These are phyloP conservation scores for Yamadazyma siamensis DNA, from an alignment of 1,139 yeast species.

Conservation along the genomic window DNA sequence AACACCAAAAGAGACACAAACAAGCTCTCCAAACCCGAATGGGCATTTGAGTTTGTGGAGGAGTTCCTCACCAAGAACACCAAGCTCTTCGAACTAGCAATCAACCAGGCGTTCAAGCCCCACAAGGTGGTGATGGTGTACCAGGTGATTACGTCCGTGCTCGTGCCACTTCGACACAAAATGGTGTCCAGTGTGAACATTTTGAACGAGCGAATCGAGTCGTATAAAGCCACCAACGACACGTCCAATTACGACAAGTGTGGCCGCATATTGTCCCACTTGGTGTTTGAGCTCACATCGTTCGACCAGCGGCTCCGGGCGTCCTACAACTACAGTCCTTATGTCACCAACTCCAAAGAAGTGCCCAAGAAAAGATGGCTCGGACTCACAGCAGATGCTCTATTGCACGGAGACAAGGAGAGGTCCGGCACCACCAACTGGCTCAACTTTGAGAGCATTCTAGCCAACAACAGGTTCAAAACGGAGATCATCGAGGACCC, in stretches of 20 bases:
- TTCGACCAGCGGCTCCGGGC: slow-evolving; percentile 57
- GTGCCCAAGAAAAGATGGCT: slow-evolving; percentile 43
- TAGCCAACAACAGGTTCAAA: slow-evolving; percentile 55
- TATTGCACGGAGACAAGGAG: slow-evolving; percentile 38
- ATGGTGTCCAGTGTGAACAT: slow-evolving; percentile 27
- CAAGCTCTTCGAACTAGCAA: slow-evolving; percentile 29
- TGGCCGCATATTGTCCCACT: slow-evolving; percentile 56
- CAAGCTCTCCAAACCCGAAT: slow-evolving; percentile 73
- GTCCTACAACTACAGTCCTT: slow-evolving; percentile 55
- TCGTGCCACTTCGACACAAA: slow-evolving; percentile 51
- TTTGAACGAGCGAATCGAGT: slow-evolving; percentile 26
- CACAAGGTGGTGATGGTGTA: slow-evolving; percentile 28
- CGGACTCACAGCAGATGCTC: slow-evolving; percentile 57
- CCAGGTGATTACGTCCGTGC: slow-evolving; percentile 55
- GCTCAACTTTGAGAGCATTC: slow-evolving; percentile 60
- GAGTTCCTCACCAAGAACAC: slow-evolving; percentile 47
- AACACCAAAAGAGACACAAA: slow-evolving; percentile 59
- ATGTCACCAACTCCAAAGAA: slow-evolving; percentile 20
- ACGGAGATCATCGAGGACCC: slow-evolving; percentile 50
- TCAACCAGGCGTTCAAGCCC: slow-evolving; percentile 29
- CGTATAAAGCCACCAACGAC: slow-evolving; percentile 12
- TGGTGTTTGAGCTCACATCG: slow-evolving; percentile 54
- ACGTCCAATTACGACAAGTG: slow-evolving; percentile 30
- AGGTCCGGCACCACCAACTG: slow-evolving; percentile 43
- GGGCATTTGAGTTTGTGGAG: slow-evolving; percentile 61